Percentiles rank a stretch among this genome's conserved stretches.
These are phyloP conservation scores for Plasmopara halstedii DNA, from an alignment of 352 stramenopile species.

Conservation along the genomic window DNA sequence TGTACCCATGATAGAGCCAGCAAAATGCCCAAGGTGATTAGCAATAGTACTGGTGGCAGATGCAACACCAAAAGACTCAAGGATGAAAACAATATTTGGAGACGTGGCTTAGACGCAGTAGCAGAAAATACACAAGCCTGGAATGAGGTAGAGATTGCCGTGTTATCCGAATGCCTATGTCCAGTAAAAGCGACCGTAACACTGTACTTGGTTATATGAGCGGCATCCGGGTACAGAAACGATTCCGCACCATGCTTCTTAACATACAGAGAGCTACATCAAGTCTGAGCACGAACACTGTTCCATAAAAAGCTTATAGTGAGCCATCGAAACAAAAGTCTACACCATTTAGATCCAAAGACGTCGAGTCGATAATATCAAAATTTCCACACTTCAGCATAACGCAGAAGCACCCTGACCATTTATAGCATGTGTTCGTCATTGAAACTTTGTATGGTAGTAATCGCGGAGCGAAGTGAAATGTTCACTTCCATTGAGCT, in stretches of 20 bases:
- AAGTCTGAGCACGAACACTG: not conserved
- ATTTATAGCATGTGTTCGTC: not conserved
- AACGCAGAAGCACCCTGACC: not conserved
- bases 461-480: not conserved
- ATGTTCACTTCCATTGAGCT: not conserved
- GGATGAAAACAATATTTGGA: constrained; percentile 1
- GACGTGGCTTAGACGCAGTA: not conserved
- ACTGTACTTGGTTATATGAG: not conserved
- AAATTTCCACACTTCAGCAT: not conserved
- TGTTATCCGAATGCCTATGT: not conserved
- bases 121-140: not conserved
- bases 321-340: not conserved
- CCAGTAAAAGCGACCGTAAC: not conserved
- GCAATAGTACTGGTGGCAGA: not conserved
- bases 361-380: not conserved
- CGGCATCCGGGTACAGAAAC: not conserved
- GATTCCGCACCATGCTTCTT: not conserved
- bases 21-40: not conserved
- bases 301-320: not conserved
- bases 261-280: not conserved
- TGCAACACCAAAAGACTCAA: not conserved
- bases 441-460: not conserved
- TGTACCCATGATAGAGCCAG: not conserved
- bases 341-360: too few species aligned
- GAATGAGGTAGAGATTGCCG: not conserved